These are phyloP conservation scores for Paramecium primaurelia DNA, from an alignment of 73 alveolate genomes.

Conservation along the genomic window DNA sequence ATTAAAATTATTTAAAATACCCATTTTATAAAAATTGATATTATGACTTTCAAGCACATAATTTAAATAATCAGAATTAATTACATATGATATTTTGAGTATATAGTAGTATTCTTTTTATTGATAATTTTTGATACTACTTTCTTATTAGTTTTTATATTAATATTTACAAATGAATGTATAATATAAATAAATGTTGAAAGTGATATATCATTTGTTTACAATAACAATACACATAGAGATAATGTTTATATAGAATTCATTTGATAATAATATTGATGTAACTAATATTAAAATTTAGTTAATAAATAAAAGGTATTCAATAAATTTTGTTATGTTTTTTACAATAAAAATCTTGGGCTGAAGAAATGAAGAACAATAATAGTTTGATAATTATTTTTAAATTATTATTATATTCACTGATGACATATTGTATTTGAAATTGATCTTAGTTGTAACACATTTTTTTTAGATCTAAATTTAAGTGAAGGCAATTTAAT, in stretches of 20 bases:
- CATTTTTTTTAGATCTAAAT: background rate
- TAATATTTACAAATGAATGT: no score
- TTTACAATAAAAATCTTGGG: background rate
- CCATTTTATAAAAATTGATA: background rate
- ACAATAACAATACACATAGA: background rate
- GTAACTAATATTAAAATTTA: background rate
- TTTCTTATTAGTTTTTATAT: no score
- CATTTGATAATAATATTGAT: no score
- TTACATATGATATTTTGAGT: no score
- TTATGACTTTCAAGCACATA: background rate
- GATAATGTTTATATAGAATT: no score
- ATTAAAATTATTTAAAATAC: background rate
- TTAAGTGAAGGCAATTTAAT: background rate
- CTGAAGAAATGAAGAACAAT: background rate
- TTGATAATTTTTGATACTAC: no score
- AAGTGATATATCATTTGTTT: slow-evolving; percentile 42
- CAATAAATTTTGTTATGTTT: background rate
- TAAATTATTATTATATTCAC: background rate
- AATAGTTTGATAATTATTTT: background rate
- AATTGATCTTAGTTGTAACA: background rate
- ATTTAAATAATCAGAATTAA: background rate
- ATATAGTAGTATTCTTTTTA: no score
- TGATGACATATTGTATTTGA: background rate
- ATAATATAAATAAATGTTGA: background rate
- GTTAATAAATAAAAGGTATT: background rate